These are phyloP conservation scores for Metschnikowia henanensis DNA, from an alignment of 805 yeast genomes.

Conservation along the genomic window DNA sequence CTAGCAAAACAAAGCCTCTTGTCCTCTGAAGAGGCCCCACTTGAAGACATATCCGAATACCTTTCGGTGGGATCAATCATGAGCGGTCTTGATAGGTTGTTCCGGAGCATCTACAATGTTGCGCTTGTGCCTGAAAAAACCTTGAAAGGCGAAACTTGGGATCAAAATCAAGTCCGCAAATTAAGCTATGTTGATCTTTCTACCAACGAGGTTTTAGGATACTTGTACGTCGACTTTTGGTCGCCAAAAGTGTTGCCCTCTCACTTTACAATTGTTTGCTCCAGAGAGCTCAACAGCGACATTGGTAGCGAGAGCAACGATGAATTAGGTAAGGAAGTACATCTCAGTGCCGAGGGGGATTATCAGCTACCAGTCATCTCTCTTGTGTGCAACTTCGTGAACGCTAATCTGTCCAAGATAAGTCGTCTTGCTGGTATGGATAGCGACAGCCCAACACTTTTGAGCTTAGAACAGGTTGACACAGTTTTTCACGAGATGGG, in stretches of 20 bases:
- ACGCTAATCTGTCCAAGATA: conserved; percentile 15
- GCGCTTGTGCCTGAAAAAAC: conserved; percentile 66
- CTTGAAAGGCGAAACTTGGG: conserved; percentile 82
- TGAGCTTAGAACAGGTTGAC: conserved; percentile 79
- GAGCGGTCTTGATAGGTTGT: conserved; percentile 74
- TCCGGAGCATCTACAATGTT: conserved; percentile 73
- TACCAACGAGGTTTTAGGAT: conserved; percentile 60
- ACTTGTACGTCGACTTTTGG: conserved; percentile 85
- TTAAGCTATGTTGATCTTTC: conserved; percentile 68
- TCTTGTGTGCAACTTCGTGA: conserved; percentile 74
- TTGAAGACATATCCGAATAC: conserved; percentile 59
- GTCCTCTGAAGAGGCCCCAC: conserved; percentile 26
- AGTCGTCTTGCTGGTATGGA: conserved; percentile 29
- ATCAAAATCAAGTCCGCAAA: conserved; percentile 71
- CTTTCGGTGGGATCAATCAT: conserved; percentile 86
- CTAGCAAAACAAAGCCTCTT: conserved; percentile 20
- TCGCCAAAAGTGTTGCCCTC: conserved; percentile 83
- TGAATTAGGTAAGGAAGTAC: conserved; percentile 26
- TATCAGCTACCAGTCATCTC: conserved; percentile 90
- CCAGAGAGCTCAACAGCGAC: conserved; percentile 65
- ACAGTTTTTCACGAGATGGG: conserved; percentile 99
- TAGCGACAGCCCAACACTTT: conserved; percentile 46
- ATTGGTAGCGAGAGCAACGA: conserved; percentile 30
- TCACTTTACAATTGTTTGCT: conserved; percentile 93
- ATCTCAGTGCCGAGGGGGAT: conserved; percentile 44